Conservation (phyloP, 1,284 basidiomycete genomes). For the Anthracocystis walkeri region DNA sequence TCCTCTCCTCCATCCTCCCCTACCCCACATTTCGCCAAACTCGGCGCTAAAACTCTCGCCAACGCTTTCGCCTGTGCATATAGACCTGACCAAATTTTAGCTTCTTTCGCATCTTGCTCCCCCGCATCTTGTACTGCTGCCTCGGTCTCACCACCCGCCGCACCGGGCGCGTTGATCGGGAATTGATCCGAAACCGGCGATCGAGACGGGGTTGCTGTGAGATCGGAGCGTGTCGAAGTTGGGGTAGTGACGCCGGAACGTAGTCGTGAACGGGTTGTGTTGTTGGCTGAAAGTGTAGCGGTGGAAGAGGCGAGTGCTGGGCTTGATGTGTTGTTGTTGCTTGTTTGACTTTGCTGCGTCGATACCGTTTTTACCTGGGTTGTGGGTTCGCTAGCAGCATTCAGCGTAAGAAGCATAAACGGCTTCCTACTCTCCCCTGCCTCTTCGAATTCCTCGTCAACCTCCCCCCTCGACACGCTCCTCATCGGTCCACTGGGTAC, state of each 20-base stretch:
- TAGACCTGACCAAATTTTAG: conserved; percentile 30
- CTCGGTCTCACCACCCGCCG: too few species aligned
- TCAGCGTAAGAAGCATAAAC: conserved; percentile 51
- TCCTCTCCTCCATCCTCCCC: conserved; percentile 26
- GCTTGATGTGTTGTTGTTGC: conserved; percentile 2
- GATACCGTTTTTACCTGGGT: conserved; percentile 3
- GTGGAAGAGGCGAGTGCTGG: conserved; percentile 22
- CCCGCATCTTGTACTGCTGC: background rate
- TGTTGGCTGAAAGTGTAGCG: conserved; percentile 28
- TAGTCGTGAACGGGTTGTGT: conserved; percentile 26
- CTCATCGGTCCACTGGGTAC: conserved; percentile 6
- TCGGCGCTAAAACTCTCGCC: conserved; percentile 39
- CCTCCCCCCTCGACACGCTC: conserved; percentile 21
- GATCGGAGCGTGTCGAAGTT: conserved; percentile 23
- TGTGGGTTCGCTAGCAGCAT: conserved; percentile 16
- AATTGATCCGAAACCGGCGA: conserved; percentile 43
- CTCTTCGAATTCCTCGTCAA: conserved; percentile 19
- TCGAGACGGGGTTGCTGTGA: conserved; percentile 23
- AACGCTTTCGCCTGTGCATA: conserved; percentile 48
- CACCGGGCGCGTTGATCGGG: conserved; percentile 3
- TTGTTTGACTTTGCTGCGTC: background rate
- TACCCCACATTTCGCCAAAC: conserved; percentile 31
- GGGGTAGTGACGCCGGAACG: conserved; percentile 40
- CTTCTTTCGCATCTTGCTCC: conserved; percentile 17
- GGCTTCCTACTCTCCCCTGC: conserved; percentile 16